Base-by-base conservation (phyloP, 345 rosid species). In the Gossypium herbaceum region DNA sequence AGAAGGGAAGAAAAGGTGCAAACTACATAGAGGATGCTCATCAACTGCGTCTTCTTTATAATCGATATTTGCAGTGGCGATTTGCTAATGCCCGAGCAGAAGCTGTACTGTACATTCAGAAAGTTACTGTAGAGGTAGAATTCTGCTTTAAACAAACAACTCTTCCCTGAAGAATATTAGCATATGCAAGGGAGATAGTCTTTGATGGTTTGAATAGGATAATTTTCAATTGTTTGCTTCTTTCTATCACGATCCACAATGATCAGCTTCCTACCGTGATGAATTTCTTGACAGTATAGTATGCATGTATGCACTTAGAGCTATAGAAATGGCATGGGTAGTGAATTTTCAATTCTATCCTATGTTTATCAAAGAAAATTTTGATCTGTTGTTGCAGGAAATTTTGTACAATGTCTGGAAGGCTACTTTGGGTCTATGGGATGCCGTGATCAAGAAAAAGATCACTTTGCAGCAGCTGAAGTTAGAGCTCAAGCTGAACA, bases 1-100 rank as follows among this genome's bases (percentile, higher is more conserved):
- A 88, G 73, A 96, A 82, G 75, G 97, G 98, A 48, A 89, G 87
- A 78, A 96, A 88, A 73, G 78, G 85, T 75, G 72, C 88, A 66
- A 84, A 66, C 86, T 85, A 80, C 78, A 82, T 93, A 57, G 99
- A 93, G 80, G 98, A 93, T 82, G 99, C 91, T 77, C 97, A 90
- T 84, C 97, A 92, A 77, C 85, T 93, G 61, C 86, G 98, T 76
- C 83, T 92, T 76, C 87, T 96, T 67, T 77, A 96, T 78, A 96
- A 93, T 73, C 86, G 97, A 84, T 84, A 77, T 79, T 76, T 93
- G 83, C 99, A 96, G 77, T 96, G 99, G 99, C 81, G 97, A 81
- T 93, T 96, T 77, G 87, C 93, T 71, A 90, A 88, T 89, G 92
- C 97, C 48, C 73, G 83, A 60, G 86, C 89, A 61, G 97, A 89